These are phyloP conservation scores for Sclerospora graminicola DNA, from an alignment of 352 stramenopile genomes.

Conservation along the genomic window DNA sequence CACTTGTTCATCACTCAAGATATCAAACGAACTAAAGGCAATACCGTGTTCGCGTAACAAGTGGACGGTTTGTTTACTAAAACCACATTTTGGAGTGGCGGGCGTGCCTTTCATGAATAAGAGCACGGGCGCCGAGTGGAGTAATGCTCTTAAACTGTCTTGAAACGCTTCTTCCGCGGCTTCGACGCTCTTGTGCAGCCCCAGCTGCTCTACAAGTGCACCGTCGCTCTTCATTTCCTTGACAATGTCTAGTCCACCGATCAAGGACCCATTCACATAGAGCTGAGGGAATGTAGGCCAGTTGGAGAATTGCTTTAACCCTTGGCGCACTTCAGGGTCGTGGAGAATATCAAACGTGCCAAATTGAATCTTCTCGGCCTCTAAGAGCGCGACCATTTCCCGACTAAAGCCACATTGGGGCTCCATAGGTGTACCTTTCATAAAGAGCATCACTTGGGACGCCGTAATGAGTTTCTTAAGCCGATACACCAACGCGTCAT, in stretches of 20 bases:
- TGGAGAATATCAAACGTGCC: conserved; percentile 96
- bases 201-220: conserved; percentile 69
- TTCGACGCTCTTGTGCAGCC: conserved; percentile 59
- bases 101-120: conserved; percentile 94
- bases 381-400: conserved; percentile 90
- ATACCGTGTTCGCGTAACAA: conserved; percentile 86
- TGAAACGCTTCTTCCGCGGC: conserved; percentile 73
- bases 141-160: conserved; percentile 75
- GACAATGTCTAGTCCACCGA: conserved; percentile 96
- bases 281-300: conserved; percentile 98
- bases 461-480: conserved; percentile 77
- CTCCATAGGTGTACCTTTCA: conserved; percentile 94
- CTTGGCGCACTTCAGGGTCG: conserved; percentile 92
- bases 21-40: conserved; percentile 92
- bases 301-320: conserved; percentile 94
- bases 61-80: conserved; percentile 90
- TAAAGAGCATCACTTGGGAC: conserved; percentile 96
- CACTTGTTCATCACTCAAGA: conserved; percentile 89
- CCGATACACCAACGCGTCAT: conserved; percentile 61
- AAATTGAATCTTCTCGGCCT: conserved; percentile 89
- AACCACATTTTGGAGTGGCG: conserved; percentile 87
- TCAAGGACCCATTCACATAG: conserved; percentile 95
- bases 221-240: conserved; percentile 91
- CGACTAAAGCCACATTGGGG: conserved; percentile 95
- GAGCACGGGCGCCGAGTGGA: conserved; percentile 87